Evolutionary conservation across 2,329 filamentous ascomycete genomes (phyloP).

Genomic region (Penicillium brasilianum): DNA sequence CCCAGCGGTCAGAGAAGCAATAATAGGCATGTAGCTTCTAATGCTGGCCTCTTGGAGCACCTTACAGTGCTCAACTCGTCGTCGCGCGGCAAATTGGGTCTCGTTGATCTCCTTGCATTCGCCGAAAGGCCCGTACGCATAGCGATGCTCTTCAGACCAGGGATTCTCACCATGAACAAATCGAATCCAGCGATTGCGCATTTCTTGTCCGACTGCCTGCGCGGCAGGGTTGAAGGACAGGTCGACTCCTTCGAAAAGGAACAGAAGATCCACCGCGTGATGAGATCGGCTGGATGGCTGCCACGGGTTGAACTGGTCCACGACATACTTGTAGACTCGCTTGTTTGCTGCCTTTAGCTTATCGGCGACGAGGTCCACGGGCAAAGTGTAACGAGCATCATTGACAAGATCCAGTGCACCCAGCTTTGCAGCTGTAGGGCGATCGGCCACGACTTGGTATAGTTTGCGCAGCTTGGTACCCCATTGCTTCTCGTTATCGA

Average conservation of each 20-base stretch:
- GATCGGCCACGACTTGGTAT: slow-evolving; percentile 50
- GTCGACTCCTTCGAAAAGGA: slow-evolving; percentile 51
- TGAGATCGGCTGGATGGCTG: slow-evolving; percentile 54
- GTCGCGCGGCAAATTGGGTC: slow-evolving; percentile 39
- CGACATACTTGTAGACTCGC: slow-evolving; percentile 46
- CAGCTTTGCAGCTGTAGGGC: slow-evolving; percentile 47
- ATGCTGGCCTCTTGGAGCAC: slow-evolving; percentile 37
- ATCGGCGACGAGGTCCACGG: slow-evolving; percentile 37
- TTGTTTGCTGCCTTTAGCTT: slow-evolving; percentile 35
- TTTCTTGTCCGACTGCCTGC: slow-evolving; percentile 38
- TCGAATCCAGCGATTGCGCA: slow-evolving; percentile 49
- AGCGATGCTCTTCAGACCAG: slow-evolving; percentile 41
- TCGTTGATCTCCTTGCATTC: slow-evolving; percentile 40
- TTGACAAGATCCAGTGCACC: slow-evolving; percentile 48
- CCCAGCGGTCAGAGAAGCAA: slow-evolving; percentile 44
- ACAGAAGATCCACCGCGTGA: slow-evolving; percentile 55
- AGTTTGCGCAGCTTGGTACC: slow-evolving; percentile 42
- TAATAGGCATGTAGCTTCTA: slow-evolving; percentile 38
- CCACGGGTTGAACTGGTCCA: slow-evolving; percentile 56
- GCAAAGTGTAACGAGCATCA: slow-evolving; percentile 38
- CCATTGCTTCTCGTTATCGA: slow-evolving; percentile 39
- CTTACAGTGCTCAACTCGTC: slow-evolving; percentile 40
- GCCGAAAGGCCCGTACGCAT: slow-evolving; percentile 50
- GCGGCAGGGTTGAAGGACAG: slow-evolving; percentile 43
- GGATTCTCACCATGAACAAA: slow-evolving; percentile 47